Evolutionary conservation across 1,284 basidiomycete genomes (phyloP).

Genomic region (Malassezia slooffiae): DNA sequence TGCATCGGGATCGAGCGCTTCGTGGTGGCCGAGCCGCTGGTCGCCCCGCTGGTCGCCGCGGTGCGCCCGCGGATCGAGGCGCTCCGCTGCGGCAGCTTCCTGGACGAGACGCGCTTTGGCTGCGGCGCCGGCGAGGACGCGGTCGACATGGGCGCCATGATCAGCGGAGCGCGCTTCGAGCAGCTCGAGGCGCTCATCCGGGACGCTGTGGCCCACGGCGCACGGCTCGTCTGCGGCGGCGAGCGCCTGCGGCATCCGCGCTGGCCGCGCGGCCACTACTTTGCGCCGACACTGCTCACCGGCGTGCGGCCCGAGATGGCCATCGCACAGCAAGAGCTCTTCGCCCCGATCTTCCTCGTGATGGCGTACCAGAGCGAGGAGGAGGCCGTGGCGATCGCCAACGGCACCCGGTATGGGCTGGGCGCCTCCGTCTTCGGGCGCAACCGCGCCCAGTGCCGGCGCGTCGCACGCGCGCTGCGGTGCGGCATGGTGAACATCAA

Average conservation of each 20-base stretch:
- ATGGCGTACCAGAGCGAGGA: conserved; percentile 54
- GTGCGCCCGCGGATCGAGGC: conserved; percentile 25
- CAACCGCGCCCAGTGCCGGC: conserved; percentile 60
- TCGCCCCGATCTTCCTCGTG: conserved; percentile 39
- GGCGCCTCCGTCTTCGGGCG: conserved; percentile 90
- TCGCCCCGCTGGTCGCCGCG: conserved; percentile 49
- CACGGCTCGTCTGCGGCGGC: conserved; percentile 60
- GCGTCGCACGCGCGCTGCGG: conserved; percentile 66
- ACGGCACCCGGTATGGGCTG: conserved; percentile 75
- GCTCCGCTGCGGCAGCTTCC: conserved; percentile 28
- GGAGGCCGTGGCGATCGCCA: conserved; percentile 76
- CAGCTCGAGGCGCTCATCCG: conserved; percentile 61
- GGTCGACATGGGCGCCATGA: conserved; percentile 68
- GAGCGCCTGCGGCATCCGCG: conserved; percentile 58
- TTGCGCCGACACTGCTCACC: conserved; percentile 73
- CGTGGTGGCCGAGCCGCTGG: conserved; percentile 66
- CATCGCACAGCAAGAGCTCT: conserved; percentile 40
- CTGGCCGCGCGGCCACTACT: conserved; percentile 60
- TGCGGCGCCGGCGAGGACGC: neutral
- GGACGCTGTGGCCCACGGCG: conserved; percentile 63
- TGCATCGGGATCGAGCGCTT: conserved; percentile 83
- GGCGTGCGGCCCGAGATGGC: conserved; percentile 55
- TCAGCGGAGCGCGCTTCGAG: conserved; percentile 58
- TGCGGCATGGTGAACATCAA: conserved; percentile 97
- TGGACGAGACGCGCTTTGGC: conserved; percentile 35